Base-by-base conservation (phyloP, 306 rosid species). In the Purshia tridentata region DNA sequence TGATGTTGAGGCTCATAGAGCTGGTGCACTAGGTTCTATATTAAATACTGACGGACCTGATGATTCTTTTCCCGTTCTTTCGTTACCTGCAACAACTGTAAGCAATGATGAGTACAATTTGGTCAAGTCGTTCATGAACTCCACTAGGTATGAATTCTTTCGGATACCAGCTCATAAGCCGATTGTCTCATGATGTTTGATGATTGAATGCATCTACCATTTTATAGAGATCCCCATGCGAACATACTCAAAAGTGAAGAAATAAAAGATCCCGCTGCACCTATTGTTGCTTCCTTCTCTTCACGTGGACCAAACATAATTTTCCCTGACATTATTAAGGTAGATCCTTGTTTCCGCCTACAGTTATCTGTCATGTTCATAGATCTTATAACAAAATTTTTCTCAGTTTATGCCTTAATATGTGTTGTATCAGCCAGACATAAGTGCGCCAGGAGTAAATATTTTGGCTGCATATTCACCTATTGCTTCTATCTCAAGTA, bases 221-320 rank as follows among this genome's bases (percentile, higher is more conserved):
- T 23, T 23, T 23, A 23, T 23, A 23, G 29, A 23, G 29, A 23
- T 23, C 29, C 29, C 2, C 29, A 2, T 23, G 29, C 2, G 29
- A 23, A 23, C 29, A 2, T 23, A 23, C 29, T 23, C 0, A 23
- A 23, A 23, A 23, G 29, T 23, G 29, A 23, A 23, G 70, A 13
- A 18, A 10, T 18, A 20, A 70, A 76, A 65, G 53, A 12, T 40
- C 0, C 51, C 14, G 60, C 46, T 4, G 82, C 89, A 58, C 84
- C 84, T 0, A 15, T 0, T 9, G 72, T 51, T 7, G 76, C 58
- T 8, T 2, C 6, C 0, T 82, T 79, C 64, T 85, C 89, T 48
- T 65, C 85, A 5, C 76, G 83, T 0, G 89, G 86, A 10, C 84
- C 89, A 4, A 82, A 86, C 56, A 0, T 0, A 0, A 23, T 55